Evolutionary conservation across 176 grass and related monocot species (phyloP), one percentile per base, ranked within the genome.

Genomic region (Eleusine coracana): DNA sequence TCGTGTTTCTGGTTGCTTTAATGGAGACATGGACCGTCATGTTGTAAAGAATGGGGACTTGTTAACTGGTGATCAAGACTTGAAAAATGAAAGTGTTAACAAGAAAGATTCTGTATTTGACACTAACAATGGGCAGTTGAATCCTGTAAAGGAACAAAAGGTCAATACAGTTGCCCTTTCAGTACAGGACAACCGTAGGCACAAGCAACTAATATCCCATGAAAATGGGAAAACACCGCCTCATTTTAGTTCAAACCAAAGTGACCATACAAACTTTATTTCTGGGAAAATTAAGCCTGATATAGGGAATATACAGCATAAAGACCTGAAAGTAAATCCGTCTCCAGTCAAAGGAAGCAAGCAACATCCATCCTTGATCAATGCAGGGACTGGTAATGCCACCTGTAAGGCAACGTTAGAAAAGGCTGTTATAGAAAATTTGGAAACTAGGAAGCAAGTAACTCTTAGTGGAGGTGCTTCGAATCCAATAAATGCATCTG

Each of bases 401-500:
- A 66, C 83, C 5, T 65, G 38, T 48, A 81, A 71, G 66, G 66
- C 36, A 82, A 86, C 82, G 59, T 67, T 25, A 42, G 78, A 80
- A 73, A 88, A 80, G n/a, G 31, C 48, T 81, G 65, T 77, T 58
- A 44, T 68, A 0, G 7, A 65, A 82, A 91, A 85, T 81, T 29
- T 55, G 17, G 77, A 67, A 79, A 67, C 62, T 67, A 67, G 44
- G 76, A 91, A 94, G 70, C 87, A 95, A 79, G 44, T 74, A 79
- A 81, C 72, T 83, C 56, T 86, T 69, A 76, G 51, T 79, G 50
- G 48, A 37, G 82, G 93, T 76, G 70, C 82, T 81, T 86, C 82
- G 31, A 91, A 84, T 91, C 82, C 77, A 76, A 48, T 81, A 34
- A 91, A 84, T 54, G 72, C 79, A 71, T 88, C 72, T 75, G 62